Base-by-base conservation (phyloP, 257 asterid genomes). In the Cordia subcordata region DNA sequence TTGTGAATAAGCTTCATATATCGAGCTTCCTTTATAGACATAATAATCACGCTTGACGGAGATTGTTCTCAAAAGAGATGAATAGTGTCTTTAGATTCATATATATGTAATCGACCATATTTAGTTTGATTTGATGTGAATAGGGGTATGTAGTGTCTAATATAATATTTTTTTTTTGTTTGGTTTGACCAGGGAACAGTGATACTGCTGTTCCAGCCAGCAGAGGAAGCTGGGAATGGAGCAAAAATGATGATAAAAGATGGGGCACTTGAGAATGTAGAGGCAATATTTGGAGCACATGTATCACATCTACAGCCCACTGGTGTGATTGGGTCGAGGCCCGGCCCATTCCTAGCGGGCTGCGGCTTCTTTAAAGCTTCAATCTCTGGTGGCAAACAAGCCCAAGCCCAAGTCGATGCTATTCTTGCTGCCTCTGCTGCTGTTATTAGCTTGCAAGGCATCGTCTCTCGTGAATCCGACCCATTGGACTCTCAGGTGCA, bases 401-500 rank as follows among this genome's bases (percentile, higher is more conserved):
- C 16, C 19, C 61, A 0, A n/a, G n/a, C n/a, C n/a, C n/a, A n/a
- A n/a, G 35, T 62, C n/a, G 77, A 82, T 64, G 84, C 84, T 10
- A 73, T 83, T 50, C 57, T 83, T 58, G 90, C 90, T 11, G 79
- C 82, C 52, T 69, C 90, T 10, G 21, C 76, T 17, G 55, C 77
- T 23, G 62, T 83, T 38, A 80, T 83, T 38, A 77, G 85, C 63
- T 58, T 83, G 55, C 90, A 83, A 66, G 66, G 70, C 53, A 77
- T 83, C 42, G 73, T 83, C 2, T 80, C 90, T 4, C 63, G 86
- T 58, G 90, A 83, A 49, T 69, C 75, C 3, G 78, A 83, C 49
- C 90, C 90, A 23, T 60, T 80, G 16, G 90, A 83, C 57, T 70
- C 90, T 0, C 72, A 88, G 95, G 96, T 88, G 62, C 35, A 6